Conservation (phyloP, 805 yeast genomes). For the Saccharomycopsis fermentans region DNA sequence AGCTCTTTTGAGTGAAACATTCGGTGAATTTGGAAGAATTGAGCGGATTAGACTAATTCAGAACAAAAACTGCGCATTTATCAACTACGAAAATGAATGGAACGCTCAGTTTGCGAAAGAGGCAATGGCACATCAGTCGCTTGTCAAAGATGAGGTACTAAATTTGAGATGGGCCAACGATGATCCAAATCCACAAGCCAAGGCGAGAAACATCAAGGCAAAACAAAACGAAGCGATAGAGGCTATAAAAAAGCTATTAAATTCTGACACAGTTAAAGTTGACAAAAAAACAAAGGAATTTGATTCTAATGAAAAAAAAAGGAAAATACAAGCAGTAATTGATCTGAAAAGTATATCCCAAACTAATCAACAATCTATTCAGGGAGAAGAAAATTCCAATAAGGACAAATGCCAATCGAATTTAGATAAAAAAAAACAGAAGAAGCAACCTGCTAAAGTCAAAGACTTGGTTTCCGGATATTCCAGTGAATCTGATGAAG, state of each 20-base stretch:
- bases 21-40: conserved; percentile 68
- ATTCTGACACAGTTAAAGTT: not conserved
- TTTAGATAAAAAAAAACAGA: conserved; percentile 1
- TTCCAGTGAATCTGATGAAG: conserved; percentile 11
- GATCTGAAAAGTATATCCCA: not conserved
- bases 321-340: not conserved
- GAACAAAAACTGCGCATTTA: conserved; percentile 64
- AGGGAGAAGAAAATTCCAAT: not conserved
- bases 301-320: not conserved
- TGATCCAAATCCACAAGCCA: conserved; percentile 70
- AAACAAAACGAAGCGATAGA: conserved; percentile 10
- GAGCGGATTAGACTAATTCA: conserved; percentile 54
- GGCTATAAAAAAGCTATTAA: conserved; percentile 6
- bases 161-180: conserved; percentile 82
- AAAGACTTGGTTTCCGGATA: conserved; percentile 8
- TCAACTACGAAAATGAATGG: conserved; percentile 54
- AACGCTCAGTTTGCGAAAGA: conserved; percentile 94
- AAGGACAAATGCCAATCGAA: not conserved
- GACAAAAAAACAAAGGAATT: not conserved
- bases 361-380: not conserved
- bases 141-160: conserved; percentile 57
- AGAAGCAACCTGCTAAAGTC: not conserved
- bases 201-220: conserved; percentile 31
- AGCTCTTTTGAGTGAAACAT: conserved; percentile 36
- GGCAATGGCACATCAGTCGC: conserved; percentile 79